These are phyloP conservation scores for Phaeosphaeriaceae sp. DNA, from an alignment of 2,329 filamentous ascomycete genomes.

Conservation along the genomic window DNA sequence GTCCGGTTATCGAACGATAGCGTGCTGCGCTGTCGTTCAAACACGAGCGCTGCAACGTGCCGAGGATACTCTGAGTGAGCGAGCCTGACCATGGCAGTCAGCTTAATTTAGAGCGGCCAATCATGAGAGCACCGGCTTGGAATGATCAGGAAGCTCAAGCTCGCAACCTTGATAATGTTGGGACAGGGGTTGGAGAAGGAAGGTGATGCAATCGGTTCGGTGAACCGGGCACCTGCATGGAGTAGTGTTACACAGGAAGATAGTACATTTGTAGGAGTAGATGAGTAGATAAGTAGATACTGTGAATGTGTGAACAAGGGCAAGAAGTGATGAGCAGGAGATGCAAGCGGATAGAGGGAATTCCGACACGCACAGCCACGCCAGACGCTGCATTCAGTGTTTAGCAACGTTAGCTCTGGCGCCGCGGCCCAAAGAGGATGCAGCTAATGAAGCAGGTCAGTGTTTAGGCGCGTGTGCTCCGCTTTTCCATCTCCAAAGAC, in stretches of 20 bases:
- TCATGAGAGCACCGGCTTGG: constrained; percentile 18
- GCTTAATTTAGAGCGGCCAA: constrained; percentile 36
- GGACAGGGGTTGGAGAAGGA: constrained; percentile 10
- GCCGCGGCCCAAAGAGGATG: constrained; percentile 15
- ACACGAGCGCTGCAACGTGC: constrained; percentile 21
- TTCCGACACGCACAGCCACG: constrained; percentile 17
- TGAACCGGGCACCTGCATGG: not conserved
- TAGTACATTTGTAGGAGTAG: no score
- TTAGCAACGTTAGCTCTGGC: constrained; percentile 12
- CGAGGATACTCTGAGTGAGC: constrained; percentile 23
- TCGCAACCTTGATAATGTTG: constrained; percentile 15
- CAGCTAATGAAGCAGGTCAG: constrained; percentile 10
- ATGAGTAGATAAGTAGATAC: no score
- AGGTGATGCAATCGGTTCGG: not conserved
- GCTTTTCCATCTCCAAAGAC: constrained; percentile 20
- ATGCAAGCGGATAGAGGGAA: no score
- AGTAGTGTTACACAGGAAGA: not conserved
- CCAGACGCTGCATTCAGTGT: constrained; percentile 12
- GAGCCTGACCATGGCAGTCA: constrained; percentile 12
- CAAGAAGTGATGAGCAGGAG: no score
- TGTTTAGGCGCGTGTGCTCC: constrained; percentile 15
- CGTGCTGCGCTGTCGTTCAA: constrained; percentile 6
- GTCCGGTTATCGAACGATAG: constrained; percentile 1
- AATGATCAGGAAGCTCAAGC: constrained; percentile 12
- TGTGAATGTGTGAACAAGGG: no score